Conservation (phyloP, 2,329 filamentous ascomycete species). For the Beauveria rudraprayagi region DNA sequence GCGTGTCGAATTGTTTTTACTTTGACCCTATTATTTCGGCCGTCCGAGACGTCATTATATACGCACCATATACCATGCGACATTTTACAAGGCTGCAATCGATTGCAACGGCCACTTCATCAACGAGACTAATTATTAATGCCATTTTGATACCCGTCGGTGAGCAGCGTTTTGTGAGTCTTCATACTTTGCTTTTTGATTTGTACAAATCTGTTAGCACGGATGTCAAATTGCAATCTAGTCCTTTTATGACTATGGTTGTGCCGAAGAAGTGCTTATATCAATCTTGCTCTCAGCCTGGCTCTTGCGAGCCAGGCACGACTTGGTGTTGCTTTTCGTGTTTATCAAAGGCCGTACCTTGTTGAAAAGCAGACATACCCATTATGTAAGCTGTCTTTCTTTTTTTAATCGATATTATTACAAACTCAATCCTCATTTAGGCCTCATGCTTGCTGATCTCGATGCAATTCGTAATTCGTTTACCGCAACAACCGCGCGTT, state of each 20-base stretch:
- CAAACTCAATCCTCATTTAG: too few relatives aligned
- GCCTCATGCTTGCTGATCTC: not conserved
- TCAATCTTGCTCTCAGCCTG: constrained; percentile 29
- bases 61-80: not conserved
- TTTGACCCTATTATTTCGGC: not conserved
- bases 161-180: not conserved
- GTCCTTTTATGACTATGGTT: constrained; percentile 78
- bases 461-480: not conserved
- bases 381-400: not conserved
- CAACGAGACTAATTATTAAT: constrained; percentile 10
- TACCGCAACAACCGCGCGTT: not conserved
- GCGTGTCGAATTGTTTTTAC: constrained; percentile 1
- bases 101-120: not conserved
- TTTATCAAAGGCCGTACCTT: not conserved
- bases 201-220: constrained; percentile 50
- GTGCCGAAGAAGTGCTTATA: constrained; percentile 99
- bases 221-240: constrained; percentile 99
- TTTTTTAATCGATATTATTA: not conserved
- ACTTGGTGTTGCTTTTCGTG: constrained; percentile 21
- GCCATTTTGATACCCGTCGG: constrained; percentile 1
- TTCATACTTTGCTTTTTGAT: not conserved
- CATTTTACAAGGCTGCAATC: not conserved
- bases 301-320: constrained; percentile 8
- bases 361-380: constrained; percentile 4
- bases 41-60: not conserved